phyloP scores from a whole-genome alignment of 2,329 filamentous ascomycete species.

The Ophiosphaerella korrae region DNA sequence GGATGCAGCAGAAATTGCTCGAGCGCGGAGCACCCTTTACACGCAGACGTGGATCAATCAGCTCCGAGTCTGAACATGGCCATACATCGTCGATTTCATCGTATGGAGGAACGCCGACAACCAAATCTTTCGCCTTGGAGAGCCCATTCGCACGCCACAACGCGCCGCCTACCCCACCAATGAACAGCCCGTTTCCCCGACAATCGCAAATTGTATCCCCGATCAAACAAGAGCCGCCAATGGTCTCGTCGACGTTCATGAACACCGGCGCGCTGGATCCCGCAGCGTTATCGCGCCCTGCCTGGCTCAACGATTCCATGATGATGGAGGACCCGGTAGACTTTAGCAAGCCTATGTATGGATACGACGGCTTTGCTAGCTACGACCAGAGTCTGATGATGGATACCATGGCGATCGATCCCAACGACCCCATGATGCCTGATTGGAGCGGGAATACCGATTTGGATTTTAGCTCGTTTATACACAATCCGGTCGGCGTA shows the following conservation, averaged over 20 bases:
- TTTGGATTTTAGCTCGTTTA: constrained; percentile 45
- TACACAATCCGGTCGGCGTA: constrained; percentile 42
- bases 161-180: constrained; percentile 46
- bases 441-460: constrained; percentile 43
- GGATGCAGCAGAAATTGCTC: constrained; percentile 61
- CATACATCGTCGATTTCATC: constrained; percentile 48
- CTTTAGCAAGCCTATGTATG: constrained; percentile 42
- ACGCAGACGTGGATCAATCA: constrained; percentile 60
- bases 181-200: constrained; percentile 46
- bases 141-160: constrained; percentile 39
- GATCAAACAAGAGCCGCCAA: constrained; percentile 38
- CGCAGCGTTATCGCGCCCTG: constrained; percentile 31
- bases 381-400: constrained; percentile 44
- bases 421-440: constrained; percentile 40
- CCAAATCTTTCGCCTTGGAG: constrained; percentile 37
- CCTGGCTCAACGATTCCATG: constrained; percentile 41
- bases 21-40: constrained; percentile 58
- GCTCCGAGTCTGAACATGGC: constrained; percentile 63
- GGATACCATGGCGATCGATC: constrained; percentile 36
- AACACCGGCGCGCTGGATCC: constrained; percentile 37
- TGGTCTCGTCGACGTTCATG: constrained; percentile 39
- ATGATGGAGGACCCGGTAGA: constrained; percentile 46
- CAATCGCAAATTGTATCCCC: constrained; percentile 40
- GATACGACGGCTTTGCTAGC: constrained; percentile 36
- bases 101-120: constrained; percentile 46